Conservation (phyloP, 805 yeast genomes). For the Kodamaea kaohsiungensis region DNA sequence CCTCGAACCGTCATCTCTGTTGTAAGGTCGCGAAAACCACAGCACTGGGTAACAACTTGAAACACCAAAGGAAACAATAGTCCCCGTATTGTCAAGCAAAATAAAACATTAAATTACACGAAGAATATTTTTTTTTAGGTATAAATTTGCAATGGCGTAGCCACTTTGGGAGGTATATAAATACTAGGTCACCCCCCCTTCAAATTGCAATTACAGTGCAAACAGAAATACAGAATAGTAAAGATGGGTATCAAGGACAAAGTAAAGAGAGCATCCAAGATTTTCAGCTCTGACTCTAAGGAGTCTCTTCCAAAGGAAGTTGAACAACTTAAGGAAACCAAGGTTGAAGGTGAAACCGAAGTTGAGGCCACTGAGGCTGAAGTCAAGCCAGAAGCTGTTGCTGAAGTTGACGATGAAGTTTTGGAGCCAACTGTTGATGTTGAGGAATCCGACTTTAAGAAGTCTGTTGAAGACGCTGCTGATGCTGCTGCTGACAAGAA, state of each 20-base stretch:
- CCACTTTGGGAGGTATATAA: conserved; percentile 3
- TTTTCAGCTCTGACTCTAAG: conserved; percentile 30
- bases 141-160: background rate
- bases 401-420: conserved; percentile 7
- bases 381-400: conserved; percentile 7
- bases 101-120: conserved; percentile 9
- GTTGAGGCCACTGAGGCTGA: conserved; percentile 6
- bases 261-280: conserved; percentile 40
- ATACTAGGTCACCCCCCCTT: conserved; percentile 6
- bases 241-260: conserved; percentile 39
- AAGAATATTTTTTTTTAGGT: conserved; percentile 7
- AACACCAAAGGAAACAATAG: conserved; percentile 2
- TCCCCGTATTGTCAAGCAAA: conserved; percentile 3
- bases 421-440: conserved; percentile 8
- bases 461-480: conserved; percentile 4
- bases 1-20: background rate
- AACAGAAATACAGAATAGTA: conserved; percentile 1
- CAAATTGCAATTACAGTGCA: background rate
- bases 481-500: conserved; percentile 11
- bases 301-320: conserved; percentile 19
- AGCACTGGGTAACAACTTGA: conserved; percentile 1
- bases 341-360: conserved; percentile 16
- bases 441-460: conserved; percentile 8
- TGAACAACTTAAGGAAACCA: conserved; percentile 8
- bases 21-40: conserved; percentile 1